Base-by-base conservation (phyloP, 139 green algal species). In the Chlorella sorokiniana region DNA sequence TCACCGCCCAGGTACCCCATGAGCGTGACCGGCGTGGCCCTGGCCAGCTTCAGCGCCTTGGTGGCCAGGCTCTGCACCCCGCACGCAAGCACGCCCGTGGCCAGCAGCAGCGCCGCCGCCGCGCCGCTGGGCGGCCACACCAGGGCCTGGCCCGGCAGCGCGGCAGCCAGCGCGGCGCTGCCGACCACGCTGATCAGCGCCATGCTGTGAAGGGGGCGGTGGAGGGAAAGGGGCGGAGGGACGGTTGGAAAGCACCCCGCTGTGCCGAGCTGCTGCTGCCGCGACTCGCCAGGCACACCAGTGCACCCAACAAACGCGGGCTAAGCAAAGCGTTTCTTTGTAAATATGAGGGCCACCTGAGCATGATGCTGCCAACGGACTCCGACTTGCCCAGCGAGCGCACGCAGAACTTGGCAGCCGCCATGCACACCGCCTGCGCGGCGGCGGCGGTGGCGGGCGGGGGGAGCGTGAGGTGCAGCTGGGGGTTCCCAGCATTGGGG, bases 41-140 rank as follows among this genome's bases (percentile, higher is more conserved):
- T 79, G 51, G 45, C 48, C 37, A 69, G 74, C 38, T 77, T 83
- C 25, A 89, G 86, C 1, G 78, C 82, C 62, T 52, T 38, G 0
- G 86, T 89, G 44, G 86, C 78, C 81, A 76, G 81, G 65, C 85
- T 74, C 85, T 89, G 85, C 76, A 74, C 38, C 31, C 68, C 77
- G n/a, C 83, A 89, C 3, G 72, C 62, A 25, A 77, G 62, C 52
- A 77, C 14, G 25, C 72, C 72, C 23, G 72, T 37, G 0, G 29
- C 72, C 25, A 1, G 33, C 72, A 79, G 51, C 72, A 79, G 33
- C 1, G 51, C 51, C 63, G 31, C 52, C 9, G 44, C 45, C 9
- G 44, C 45, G 18, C 33, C 76, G 9, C 18, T 10, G 63, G 33
- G 44, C 9, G 63, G 76, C 33, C 40, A 20, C 44, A 59, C 31